Evolutionary conservation across 176 grass and related monocot species (phyloP).

Genomic region (Oryza punctata): DNA sequence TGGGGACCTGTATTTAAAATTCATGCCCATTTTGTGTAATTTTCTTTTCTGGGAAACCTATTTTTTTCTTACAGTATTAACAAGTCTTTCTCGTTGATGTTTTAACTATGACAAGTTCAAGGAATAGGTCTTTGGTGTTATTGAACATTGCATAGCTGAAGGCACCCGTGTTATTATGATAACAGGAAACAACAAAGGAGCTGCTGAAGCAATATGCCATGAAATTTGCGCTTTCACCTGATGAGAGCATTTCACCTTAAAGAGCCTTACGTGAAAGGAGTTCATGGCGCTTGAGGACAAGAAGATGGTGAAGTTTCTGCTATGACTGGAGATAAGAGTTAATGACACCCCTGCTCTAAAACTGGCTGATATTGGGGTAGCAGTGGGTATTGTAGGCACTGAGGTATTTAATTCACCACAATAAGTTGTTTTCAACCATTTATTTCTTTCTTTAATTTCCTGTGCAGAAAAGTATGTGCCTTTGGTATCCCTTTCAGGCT

Average conservation of each 20-base stretch:
- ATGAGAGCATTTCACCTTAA: slow-evolving; percentile 75
- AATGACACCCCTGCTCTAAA: slow-evolving; percentile 96
- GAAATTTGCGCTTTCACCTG: slow-evolving; percentile 77
- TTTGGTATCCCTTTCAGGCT: not conserved
- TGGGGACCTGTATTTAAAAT: not conserved
- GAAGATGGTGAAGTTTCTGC: slow-evolving; percentile 95
- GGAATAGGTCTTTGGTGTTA: slow-evolving; percentile 81
- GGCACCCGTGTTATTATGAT: slow-evolving; percentile 96
- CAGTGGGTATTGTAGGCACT: slow-evolving; percentile 95
- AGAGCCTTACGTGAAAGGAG: slow-evolving; percentile 76
- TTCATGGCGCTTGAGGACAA: slow-evolving; percentile 79
- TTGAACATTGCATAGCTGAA: slow-evolving; percentile 94
- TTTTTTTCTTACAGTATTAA: not conserved
- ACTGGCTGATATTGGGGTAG: slow-evolving; percentile 91
- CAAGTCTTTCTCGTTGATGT: not conserved
- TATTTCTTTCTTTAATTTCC: not conserved
- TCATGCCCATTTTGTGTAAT: not conserved
- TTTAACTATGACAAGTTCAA: slow-evolving; percentile 70
- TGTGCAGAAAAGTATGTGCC: not conserved
- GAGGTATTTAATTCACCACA: slow-evolving; percentile 51
- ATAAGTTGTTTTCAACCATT: not conserved
- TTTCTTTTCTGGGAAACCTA: not conserved
- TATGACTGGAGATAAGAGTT: slow-evolving; percentile 97
- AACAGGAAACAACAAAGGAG: slow-evolving; percentile 98
- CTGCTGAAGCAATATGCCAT: slow-evolving; percentile 90